Percentiles rank a stretch among this genome's conserved stretches.
phyloP scores from a whole-genome alignment of 768 basidiomycete genomes.

The Gyrodon lividus region DNA sequence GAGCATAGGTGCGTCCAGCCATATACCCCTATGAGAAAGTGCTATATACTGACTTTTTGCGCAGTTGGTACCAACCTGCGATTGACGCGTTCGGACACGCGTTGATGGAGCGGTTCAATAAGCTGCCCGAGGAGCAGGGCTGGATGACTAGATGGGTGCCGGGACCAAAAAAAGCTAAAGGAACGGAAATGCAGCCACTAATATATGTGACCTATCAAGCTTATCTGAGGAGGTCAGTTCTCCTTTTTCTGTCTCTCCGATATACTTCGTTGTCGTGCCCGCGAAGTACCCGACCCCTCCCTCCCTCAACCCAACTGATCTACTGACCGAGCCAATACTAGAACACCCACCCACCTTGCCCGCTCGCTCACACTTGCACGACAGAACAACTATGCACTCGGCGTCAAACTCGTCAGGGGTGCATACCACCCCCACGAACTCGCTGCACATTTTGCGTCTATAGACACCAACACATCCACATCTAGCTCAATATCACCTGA shows the following conservation, averaged over 20 bases:
- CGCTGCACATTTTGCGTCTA: slow-evolving; percentile 35
- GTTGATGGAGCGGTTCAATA: slow-evolving; percentile 79
- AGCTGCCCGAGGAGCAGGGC: slow-evolving; percentile 19
- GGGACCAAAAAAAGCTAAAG: background rate
- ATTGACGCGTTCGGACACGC: slow-evolving; percentile 77
- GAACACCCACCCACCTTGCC: slow-evolving; percentile 65
- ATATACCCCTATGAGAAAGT: background rate
- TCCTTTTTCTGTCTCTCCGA: background rate
- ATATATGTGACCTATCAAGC: slow-evolving; percentile 89
- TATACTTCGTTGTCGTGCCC: too few relatives aligned
- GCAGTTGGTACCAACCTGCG: slow-evolving; percentile 69
- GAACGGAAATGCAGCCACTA: slow-evolving; percentile 54
- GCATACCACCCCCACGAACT: slow-evolving; percentile 85
- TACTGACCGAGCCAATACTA: slow-evolving; percentile 22
- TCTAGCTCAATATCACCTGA: slow-evolving; percentile 56
- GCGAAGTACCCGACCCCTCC: too few relatives aligned
- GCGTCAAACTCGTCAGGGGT: slow-evolving; percentile 90
- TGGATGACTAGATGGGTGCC: slow-evolving; percentile 2
- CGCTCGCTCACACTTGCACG: slow-evolving; percentile 67
- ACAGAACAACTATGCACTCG: slow-evolving; percentile 67
- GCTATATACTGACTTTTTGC: slow-evolving; percentile 3
- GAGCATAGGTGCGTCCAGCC: slow-evolving; percentile 59
- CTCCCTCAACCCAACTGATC: too few relatives aligned
- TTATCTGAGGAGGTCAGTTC: slow-evolving; percentile 68
- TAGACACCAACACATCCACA: background rate